Base-by-base conservation (phyloP, 2,329 filamentous ascomycete species). In the Cytospora leucostoma region DNA sequence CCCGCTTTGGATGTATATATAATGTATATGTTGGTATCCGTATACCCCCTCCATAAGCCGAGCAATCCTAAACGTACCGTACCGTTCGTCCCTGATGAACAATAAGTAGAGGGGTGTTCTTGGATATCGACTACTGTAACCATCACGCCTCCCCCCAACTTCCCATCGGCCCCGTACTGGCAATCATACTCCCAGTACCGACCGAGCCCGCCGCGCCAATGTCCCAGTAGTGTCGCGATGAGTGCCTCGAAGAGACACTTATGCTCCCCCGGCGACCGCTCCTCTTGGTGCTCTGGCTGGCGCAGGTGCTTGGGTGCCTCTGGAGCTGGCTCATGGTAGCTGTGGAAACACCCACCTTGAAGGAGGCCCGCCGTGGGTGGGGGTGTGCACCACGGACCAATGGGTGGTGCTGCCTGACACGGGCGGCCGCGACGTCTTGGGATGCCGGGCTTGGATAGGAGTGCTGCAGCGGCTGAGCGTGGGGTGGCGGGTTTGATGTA, bases 171-270 rank as follows among this genome's bases (percentile, higher is more conserved):
- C 87, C 88, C 47, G 84, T 85, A 55, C 84, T 83, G 2, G 85
- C 86, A 73, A 91, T 85, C 66, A 88, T 80, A 67, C 88, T 91
- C 4, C 89, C 89, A 61, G 90, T 93, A 2, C 90, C 91, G 32
- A 92, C 84, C 69, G 88, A 93, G 7, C 87, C 90, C 33, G 47
- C 61, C 4, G 47, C 64, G 4, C 92, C 92, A 68, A 97, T 86
- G 74, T 97, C 93, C 93, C 93, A 97, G 75, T 96, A 97, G 73
- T 96, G 92, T 59, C 92, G 80, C 53, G 88, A 91, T 52, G 90
- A 93, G 38, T 95, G 91, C 63, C 92, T 79, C 59, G 89, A 92
- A 49, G 90, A 93, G 35, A 86, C 84, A 51, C 90, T 93, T 38
- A 86, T 83, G 67, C 86, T 88, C 70, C 87, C 91, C 59, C 84